Conservation (phyloP, 352 stramenopile species). For the Phytophthora boehmeriae region DNA sequence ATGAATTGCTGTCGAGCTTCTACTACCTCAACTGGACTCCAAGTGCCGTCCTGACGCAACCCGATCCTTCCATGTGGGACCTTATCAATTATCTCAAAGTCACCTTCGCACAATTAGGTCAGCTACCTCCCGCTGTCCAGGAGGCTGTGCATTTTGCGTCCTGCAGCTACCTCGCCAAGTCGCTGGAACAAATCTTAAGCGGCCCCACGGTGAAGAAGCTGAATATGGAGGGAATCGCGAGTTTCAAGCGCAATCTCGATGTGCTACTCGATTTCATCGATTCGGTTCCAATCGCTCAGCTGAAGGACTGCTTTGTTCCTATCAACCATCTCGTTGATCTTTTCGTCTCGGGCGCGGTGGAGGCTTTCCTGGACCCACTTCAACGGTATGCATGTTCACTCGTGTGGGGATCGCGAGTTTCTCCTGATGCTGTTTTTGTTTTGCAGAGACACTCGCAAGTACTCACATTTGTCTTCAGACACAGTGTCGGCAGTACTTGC, state of each 20-base stretch:
- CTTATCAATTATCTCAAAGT: conserved; percentile 88
- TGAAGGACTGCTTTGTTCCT: conserved; percentile 70
- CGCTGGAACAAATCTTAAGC: conserved; percentile 70
- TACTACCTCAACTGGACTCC: conserved; percentile 84
- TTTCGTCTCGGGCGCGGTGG: conserved; percentile 61
- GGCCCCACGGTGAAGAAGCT: conserved; percentile 68
- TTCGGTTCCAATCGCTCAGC: conserved; percentile 59
- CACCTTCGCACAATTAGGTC: conserved; percentile 68
- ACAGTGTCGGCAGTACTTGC: conserved; percentile 66
- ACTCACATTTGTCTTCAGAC: conserved; percentile 68
- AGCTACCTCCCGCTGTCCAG: conserved; percentile 58
- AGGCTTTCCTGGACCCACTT: conserved; percentile 68
- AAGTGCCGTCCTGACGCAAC: conserved; percentile 55
- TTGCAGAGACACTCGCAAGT: conserved; percentile 61
- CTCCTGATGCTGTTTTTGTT: conserved; percentile 1
- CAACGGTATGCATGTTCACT: conserved; percentile 42
- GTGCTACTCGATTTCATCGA: conserved; percentile 70
- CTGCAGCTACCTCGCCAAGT: conserved; percentile 81
- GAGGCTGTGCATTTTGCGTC: conserved; percentile 81
- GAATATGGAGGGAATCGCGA: conserved; percentile 71
- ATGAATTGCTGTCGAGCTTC: conserved; percentile 75
- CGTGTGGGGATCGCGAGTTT: background rate
- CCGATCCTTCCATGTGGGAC: conserved; percentile 82
- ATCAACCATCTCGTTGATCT: conserved; percentile 73
- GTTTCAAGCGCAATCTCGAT: conserved; percentile 82